A percentile compares a stretch with the other conserved stretches of the same genome.
Evolutionary conservation across 129 eudicot genomes (phyloP).

Genomic region (Glebionis coronaria): DNA sequence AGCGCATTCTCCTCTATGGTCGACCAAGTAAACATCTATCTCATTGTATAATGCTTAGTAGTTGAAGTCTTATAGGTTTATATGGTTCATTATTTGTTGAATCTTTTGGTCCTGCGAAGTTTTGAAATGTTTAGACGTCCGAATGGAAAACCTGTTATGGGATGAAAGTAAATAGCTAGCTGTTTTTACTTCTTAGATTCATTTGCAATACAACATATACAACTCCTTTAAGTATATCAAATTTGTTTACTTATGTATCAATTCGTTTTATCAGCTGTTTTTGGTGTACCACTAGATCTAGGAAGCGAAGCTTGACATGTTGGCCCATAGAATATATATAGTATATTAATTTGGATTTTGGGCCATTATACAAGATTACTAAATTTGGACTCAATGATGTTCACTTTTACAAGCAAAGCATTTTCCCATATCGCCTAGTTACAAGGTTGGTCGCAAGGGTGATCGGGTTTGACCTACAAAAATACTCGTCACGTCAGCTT

Average conservation of each 20-base stretch:
- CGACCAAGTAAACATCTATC: not conserved
- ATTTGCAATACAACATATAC: conserved; percentile 18
- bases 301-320: too few relatives aligned
- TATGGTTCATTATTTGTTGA: conserved; percentile 37
- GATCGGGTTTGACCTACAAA: too few relatives aligned
- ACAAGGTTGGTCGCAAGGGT: too few relatives aligned
- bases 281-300: too few relatives aligned
- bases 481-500: too few relatives aligned
- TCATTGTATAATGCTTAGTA: conserved; percentile 20
- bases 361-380: too few relatives aligned
- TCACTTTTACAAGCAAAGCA: too few relatives aligned
- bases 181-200: not conserved
- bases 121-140: conserved; percentile 6
- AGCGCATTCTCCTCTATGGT: conserved; percentile 19
- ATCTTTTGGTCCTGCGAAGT: conserved; percentile 18
- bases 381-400: too few relatives aligned
- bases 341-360: too few relatives aligned
- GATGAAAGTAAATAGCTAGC: conserved; percentile 29
- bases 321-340: too few relatives aligned
- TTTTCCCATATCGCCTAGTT: too few relatives aligned
- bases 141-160: conserved; percentile 21
- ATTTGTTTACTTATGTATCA: conserved; percentile 11
- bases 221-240: not conserved
- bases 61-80: conserved; percentile 24
- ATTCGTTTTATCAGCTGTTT: not conserved